Evolutionary conservation across 768 basidiomycete species (phyloP).

Genomic region (Lactifluus hygrophoroides): DNA sequence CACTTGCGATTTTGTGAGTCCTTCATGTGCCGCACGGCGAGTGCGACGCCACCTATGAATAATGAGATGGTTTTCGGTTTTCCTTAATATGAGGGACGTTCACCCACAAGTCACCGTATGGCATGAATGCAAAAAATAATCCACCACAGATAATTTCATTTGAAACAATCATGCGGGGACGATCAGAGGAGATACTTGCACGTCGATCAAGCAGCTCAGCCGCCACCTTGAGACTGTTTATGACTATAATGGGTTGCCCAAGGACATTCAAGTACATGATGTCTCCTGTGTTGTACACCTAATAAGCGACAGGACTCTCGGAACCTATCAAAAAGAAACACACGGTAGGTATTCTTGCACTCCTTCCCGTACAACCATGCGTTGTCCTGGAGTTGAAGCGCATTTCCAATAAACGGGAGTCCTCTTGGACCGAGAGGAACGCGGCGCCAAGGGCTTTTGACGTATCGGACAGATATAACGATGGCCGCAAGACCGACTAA

Average conservation of each 20-base stretch:
- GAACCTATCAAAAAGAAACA: too few relatives aligned
- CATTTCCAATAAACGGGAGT: too few relatives aligned
- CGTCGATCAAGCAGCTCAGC: slow-evolving; percentile 33
- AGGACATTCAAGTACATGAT: neutral
- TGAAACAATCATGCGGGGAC: slow-evolving; percentile 26
- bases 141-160: slow-evolving; percentile 29
- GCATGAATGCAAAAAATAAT: slow-evolving; percentile 23
- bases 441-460: too few relatives aligned
- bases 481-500: too few relatives aligned
- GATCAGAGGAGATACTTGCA: slow-evolving; percentile 23
- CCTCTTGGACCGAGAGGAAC: neutral
- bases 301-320: neutral
- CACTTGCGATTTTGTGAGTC: neutral
- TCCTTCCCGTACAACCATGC: too few relatives aligned
- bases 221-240: slow-evolving; percentile 27
- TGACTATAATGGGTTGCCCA: slow-evolving; percentile 22
- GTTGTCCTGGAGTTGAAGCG: too few relatives aligned
- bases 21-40: slow-evolving; percentile 6
- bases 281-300: neutral
- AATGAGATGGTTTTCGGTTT: neutral
- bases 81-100: neutral
- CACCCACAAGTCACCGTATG: slow-evolving; percentile 23
- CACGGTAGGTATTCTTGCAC: too few relatives aligned
- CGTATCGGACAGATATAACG: neutral
- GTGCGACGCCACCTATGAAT: neutral